These are phyloP conservation scores for Penicillium paneum DNA, from an alignment of 2,329 filamentous ascomycete genomes.

Conservation along the genomic window DNA sequence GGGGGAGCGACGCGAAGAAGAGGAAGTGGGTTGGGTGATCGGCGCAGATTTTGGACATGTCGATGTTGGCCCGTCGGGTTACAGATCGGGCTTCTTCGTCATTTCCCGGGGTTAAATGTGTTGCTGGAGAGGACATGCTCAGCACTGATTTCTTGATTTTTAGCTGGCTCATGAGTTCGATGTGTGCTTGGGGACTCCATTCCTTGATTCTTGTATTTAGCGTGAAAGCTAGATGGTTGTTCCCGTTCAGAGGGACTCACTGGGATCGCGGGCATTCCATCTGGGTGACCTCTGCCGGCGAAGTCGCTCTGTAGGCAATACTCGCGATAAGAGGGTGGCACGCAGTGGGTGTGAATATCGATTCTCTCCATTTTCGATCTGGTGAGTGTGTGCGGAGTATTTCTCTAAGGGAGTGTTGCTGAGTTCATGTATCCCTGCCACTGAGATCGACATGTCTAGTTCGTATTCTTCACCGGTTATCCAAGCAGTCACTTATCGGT, in stretches of 20 bases:
- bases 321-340: slow-evolving; percentile 18
- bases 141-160: slow-evolving; percentile 54
- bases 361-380: slow-evolving; percentile 15
- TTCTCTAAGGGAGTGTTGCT: neutral
- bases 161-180: slow-evolving; percentile 50
- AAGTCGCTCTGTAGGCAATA: slow-evolving; percentile 22
- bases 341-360: slow-evolving; percentile 20
- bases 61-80: slow-evolving; percentile 37
- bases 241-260: neutral
- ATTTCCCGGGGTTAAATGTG: slow-evolving; percentile 44
- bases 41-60: slow-evolving; percentile 25
- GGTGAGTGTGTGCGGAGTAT: neutral
- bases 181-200: slow-evolving; percentile 49
- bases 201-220: slow-evolving; percentile 17
- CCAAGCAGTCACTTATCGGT: neutral
- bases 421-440: neutral
- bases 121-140: slow-evolving; percentile 55
- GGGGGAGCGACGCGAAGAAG: slow-evolving; percentile 54
- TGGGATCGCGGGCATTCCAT: slow-evolving; percentile 23
- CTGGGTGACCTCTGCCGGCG: slow-evolving; percentile 19
- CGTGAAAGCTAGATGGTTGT: neutral
- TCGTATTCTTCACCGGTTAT: neutral
- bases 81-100: slow-evolving; percentile 36
- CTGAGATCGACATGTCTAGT: neutral
- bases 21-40: slow-evolving; percentile 42